Evolutionary conservation across 495 filamentous ascomycete genomes (phyloP).

Genomic region (Penicillium canariense): DNA sequence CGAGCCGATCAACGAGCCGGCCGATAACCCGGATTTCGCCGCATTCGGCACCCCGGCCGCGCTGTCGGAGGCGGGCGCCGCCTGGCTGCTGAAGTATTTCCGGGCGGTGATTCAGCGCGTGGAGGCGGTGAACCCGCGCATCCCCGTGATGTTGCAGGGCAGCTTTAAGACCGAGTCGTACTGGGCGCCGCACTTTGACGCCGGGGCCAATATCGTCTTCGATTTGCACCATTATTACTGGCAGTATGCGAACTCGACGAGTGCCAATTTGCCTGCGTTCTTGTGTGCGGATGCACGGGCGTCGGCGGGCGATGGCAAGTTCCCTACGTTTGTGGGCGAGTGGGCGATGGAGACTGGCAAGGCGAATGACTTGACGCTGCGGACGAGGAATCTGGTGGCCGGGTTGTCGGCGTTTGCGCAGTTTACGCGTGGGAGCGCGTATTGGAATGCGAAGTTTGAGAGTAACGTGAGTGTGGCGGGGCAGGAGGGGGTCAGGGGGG

Average conservation of each 20-base stretch:
- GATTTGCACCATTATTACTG: constrained; percentile 34
- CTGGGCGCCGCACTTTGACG: constrained; percentile 23
- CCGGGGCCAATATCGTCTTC: constrained; percentile 27
- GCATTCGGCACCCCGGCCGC: constrained; percentile 32
- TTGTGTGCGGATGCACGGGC: constrained; percentile 21
- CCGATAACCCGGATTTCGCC: constrained; percentile 26
- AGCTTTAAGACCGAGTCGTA: constrained; percentile 27
- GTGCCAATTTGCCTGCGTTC: constrained; percentile 21
- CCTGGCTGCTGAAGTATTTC: constrained; percentile 30
- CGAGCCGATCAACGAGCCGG: constrained; percentile 32
- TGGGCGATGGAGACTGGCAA: constrained; percentile 28
- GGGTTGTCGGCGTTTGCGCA: constrained; percentile 22
- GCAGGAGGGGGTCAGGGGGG: too few species aligned
- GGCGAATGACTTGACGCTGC: constrained; percentile 23
- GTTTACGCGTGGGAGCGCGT: constrained; percentile 24
- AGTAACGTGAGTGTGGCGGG: constrained; percentile 23
- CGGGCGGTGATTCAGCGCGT: constrained; percentile 23
- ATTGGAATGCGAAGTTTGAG: constrained; percentile 29
- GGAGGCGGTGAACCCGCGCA: constrained; percentile 12
- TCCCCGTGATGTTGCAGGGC: constrained; percentile 33
- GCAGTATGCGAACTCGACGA: constrained; percentile 23
- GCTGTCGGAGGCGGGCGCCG: constrained; percentile 24
- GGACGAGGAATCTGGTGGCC: constrained; percentile 23
- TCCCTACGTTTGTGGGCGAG: constrained; percentile 33
- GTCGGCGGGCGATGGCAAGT: constrained; percentile 25